Percentiles rank a stretch among this genome's conserved stretches.
Evolutionary conservation across 441 rosid genomes (phyloP).

Genomic region (Gossypium gossypioides): DNA sequence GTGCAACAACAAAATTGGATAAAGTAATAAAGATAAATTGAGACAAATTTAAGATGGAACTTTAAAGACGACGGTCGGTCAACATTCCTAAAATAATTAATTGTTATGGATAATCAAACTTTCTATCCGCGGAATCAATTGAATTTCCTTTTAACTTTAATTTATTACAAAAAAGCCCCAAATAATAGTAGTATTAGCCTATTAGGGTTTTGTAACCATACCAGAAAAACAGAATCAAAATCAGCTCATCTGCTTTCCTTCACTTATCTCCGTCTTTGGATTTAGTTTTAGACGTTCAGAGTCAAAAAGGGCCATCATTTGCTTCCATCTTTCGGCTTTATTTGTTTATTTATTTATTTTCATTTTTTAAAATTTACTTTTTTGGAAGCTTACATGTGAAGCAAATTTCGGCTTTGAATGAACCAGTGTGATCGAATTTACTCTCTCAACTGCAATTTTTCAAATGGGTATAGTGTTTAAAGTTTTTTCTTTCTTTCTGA

Average conservation of each 20-base stretch:
- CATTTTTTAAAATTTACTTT: neutral
- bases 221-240: neutral
- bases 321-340: neutral
- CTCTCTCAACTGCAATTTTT: conserved; percentile 10
- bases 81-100: neutral
- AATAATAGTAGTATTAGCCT: neutral
- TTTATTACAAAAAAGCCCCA: neutral
- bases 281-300: neutral
- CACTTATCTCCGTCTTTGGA: neutral
- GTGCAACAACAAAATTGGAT: no score
- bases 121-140: no score
- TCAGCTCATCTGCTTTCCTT: neutral
- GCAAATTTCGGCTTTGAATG: conserved; percentile 52
- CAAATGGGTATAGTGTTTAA: neutral
- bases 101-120: no score
- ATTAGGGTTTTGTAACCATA: neutral
- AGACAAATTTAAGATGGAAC: neutral
- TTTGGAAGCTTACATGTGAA: conserved; percentile 25
- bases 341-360: neutral
- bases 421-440: conserved; percentile 36
- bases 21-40: neutral
- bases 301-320: neutral
- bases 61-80: neutral
- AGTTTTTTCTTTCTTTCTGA: neutral
- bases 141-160: no score